A percentile compares a stretch with the other conserved stretches of the same genome.
Conservation (phyloP, 441 rosid genomes). For the Theobroma grandiflorum region DNA sequence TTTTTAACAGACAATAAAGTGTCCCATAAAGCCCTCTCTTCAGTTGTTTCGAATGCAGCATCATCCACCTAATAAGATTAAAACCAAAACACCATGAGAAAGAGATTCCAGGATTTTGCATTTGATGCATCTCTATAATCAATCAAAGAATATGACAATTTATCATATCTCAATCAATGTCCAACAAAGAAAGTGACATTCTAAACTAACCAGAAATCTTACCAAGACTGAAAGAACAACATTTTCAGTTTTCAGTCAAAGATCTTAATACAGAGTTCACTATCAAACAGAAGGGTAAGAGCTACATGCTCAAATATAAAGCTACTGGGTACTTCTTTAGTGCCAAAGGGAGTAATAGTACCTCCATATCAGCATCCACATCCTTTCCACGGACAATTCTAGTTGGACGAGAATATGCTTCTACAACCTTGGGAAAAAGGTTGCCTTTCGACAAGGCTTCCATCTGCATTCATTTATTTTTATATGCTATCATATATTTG, state of each 20-base stretch:
- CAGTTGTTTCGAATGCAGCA: conserved; percentile 69
- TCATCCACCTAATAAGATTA: conserved; percentile 74
- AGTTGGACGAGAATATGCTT: conserved; percentile 97
- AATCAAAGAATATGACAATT: neutral
- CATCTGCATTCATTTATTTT: conserved; percentile 62
- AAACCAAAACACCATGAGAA: neutral
- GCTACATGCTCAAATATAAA: neutral
- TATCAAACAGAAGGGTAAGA: neutral
- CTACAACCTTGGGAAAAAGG: conserved; percentile 78
- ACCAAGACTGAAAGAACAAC: conserved; percentile 1
- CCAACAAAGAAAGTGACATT: neutral
- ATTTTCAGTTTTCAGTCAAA: neutral
- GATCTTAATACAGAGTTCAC: conserved; percentile 3
- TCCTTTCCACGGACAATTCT: conserved; percentile 96
- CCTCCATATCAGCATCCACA: conserved; percentile 67
- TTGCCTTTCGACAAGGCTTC: conserved; percentile 69
- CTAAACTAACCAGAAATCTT: conserved; percentile 2
- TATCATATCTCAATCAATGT: neutral
- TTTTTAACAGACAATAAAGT: conserved; percentile 59
- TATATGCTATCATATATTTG: conserved; percentile 3
- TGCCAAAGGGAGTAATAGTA: conserved; percentile 31
- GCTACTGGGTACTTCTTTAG: neutral
- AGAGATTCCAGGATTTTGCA: conserved; percentile 6
- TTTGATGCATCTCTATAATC: neutral
- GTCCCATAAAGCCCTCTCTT: conserved; percentile 83